phyloP scores from a whole-genome alignment of 2,329 filamentous ascomycete species.

The Cercospora citrullina region DNA sequence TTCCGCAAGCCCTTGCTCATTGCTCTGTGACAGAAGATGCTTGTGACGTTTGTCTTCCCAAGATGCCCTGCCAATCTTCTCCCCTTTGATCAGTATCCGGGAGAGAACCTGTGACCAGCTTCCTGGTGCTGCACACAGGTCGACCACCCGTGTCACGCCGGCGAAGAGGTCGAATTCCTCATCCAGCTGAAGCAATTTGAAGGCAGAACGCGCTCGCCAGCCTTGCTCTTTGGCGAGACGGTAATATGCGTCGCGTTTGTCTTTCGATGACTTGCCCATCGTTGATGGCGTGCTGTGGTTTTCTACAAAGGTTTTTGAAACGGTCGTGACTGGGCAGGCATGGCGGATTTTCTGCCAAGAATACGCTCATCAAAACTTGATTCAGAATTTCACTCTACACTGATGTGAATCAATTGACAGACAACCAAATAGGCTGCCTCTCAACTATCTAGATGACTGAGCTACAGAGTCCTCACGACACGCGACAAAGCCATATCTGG shows the following conservation, averaged over 20 bases:
- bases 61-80: constrained; percentile 80
- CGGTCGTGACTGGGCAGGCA: neutral
- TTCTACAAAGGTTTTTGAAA: neutral
- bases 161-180: constrained; percentile 94
- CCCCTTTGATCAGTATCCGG: constrained; percentile 86
- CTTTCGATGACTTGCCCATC: constrained; percentile 82
- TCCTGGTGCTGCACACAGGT: constrained; percentile 91
- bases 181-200: constrained; percentile 95
- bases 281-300: neutral
- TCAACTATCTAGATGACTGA: neutral
- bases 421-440: neutral
- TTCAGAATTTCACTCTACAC: neutral
- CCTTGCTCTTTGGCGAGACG: constrained; percentile 97
- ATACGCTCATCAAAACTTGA: neutral
- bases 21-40: constrained; percentile 29
- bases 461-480: neutral
- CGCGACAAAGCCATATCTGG: neutral
- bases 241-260: constrained; percentile 98
- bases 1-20: neutral
- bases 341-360: neutral
- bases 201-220: constrained; percentile 93
- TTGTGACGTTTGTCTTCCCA: constrained; percentile 82
- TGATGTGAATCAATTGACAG: neutral
- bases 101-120: constrained; percentile 98
- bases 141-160: constrained; percentile 86